A percentile compares a stretch with the other conserved stretches of the same genome.
These are phyloP conservation scores for Globisporangium paroecandrum DNA, from an alignment of 352 stramenopile genomes.

Conservation along the genomic window DNA sequence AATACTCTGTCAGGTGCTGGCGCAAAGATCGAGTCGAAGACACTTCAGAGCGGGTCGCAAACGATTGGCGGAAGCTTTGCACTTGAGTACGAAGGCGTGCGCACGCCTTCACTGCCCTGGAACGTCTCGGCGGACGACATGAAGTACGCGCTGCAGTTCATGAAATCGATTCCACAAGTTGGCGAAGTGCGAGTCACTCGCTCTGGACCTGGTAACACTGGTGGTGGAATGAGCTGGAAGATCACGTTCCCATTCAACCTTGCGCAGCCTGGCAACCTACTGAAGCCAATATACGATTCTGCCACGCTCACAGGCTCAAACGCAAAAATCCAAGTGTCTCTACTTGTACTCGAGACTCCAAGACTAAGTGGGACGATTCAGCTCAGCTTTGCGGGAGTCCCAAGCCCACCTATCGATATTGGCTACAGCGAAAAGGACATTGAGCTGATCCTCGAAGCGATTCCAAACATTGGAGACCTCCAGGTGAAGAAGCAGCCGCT, in stretches of 20 bases:
- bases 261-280: constrained; percentile 26
- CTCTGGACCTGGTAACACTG: constrained; percentile 21
- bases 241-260: constrained; percentile 54
- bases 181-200: constrained; percentile 52
- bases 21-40: constrained; percentile 22
- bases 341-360: constrained; percentile 34
- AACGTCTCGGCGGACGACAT: constrained; percentile 87
- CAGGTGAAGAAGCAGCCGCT: constrained; percentile 7
- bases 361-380: constrained; percentile 41
- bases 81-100: constrained; percentile 45
- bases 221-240: constrained; percentile 41
- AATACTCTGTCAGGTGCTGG: constrained; percentile 24
- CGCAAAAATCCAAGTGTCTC: constrained; percentile 26
- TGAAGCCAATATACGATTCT: constrained; percentile 25
- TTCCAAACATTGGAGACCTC: constrained; percentile 1
- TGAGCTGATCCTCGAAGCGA: constrained; percentile 5
- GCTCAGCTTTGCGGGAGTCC: constrained; percentile 27
- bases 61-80: constrained; percentile 46
- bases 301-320: constrained; percentile 34
- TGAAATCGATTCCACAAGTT: constrained; percentile 51
- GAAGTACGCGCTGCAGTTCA: constrained; percentile 57
- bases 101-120: constrained; percentile 54
- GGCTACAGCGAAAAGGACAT: constrained; percentile 1
- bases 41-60: constrained; percentile 34
- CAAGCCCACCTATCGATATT: constrained; percentile 36